Evolutionary conservation across 169 alveolate species (phyloP), one percentile per base, ranked within the genome.

Genomic region (Eimeria maxima): DNA sequence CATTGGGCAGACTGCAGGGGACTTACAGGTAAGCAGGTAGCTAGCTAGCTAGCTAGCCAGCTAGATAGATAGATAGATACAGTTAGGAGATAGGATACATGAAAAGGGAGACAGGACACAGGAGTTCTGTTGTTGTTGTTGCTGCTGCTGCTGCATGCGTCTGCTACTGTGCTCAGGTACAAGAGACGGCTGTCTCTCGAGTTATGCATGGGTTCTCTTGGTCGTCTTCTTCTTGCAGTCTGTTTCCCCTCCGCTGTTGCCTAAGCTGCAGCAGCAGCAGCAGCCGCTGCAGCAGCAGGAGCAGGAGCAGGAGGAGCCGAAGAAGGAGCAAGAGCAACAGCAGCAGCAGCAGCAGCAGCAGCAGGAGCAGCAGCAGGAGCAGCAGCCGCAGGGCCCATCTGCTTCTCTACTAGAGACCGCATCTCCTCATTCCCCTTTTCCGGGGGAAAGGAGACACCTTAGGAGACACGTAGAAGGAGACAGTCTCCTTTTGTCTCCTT

Each of bases 1-100:
- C 89, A 78, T 38, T 78, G 89, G 89, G 89, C 89, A 78, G 89
- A 78, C 24, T 78, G 89, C 44, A 78, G 89, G 67, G 89, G 89
- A 1, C 63, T 78, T 14, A 78, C 89, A 78, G 89, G 89, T 78
- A 44, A 20, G 89, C 89, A 6, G n/a, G 7, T 14, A 14, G 27
- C 83, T 42, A 73, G 83, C 83, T 73, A 73, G 83, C 83, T 38
- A 38, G 53, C 57, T 33, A 73, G 74, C 38, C n/a, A 24, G 74
- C 74, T 24, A 38, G 74, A 24, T 63, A 24, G 38, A 63, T 11
- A 4, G 74, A 29, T 63, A 63, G 74, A 29, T 63, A 24, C 60
- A 50, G 60, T 13, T 50, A 50, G 18, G 13, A 6, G 60, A 57
- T 3, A 50, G 57, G 57, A 11, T 50, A 50, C 11, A 16, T 57